These are phyloP conservation scores for Dicorynia guianensis DNA, from an alignment of 306 rosid species.

Conservation along the genomic window DNA sequence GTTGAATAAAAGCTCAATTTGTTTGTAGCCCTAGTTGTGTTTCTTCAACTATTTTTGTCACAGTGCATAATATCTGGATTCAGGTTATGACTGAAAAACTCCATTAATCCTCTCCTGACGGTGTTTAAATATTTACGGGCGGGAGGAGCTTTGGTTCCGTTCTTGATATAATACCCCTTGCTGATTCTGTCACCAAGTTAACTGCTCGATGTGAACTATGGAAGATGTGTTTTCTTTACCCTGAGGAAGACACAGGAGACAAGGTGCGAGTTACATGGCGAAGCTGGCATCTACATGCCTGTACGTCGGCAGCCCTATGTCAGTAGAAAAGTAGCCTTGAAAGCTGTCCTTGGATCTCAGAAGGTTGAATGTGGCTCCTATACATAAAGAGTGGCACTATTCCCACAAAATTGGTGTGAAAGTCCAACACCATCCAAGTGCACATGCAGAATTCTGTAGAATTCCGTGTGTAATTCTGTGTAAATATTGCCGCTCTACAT, in stretches of 20 bases:
- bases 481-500: too few species aligned
- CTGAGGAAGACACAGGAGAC: constrained; percentile 81
- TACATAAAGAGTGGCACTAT: too few species aligned
- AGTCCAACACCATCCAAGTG: too few species aligned
- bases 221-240: constrained; percentile 76
- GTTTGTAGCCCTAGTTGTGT: neutral
- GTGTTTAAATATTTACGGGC: constrained; percentile 38
- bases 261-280: constrained; percentile 75
- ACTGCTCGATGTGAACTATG: constrained; percentile 91
- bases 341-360: constrained; percentile 65
- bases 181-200: constrained; percentile 88
- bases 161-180: constrained; percentile 80
- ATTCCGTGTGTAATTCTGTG: too few species aligned
- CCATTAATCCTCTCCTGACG: constrained; percentile 26
- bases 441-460: too few species aligned
- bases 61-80: neutral
- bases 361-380: constrained; percentile 54
- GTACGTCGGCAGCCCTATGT: constrained; percentile 92
- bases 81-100: constrained; percentile 19
- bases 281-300: constrained; percentile 91
- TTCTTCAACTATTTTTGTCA: neutral
- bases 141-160: constrained; percentile 92
- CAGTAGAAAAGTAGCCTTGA: constrained; percentile 71
- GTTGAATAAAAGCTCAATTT: constrained; percentile 2
- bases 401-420: too few species aligned